phyloP scores from a whole-genome alignment of 306 rosid genomes.

The Lathyrus sativus region DNA sequence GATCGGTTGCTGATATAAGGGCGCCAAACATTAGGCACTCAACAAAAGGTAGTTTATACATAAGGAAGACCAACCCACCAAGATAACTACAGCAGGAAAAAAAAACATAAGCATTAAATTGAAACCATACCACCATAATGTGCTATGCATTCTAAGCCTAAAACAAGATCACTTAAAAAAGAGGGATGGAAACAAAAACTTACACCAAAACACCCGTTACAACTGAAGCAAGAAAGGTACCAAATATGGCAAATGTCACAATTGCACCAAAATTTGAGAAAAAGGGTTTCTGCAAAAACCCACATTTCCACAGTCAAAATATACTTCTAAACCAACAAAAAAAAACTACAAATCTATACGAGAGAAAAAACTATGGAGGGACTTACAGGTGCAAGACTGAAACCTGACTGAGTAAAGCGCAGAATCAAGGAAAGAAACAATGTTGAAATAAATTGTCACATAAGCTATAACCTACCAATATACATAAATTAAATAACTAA shows the following conservation, averaged over 20 bases:
- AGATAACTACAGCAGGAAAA: constrained; percentile 72
- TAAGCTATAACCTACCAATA: constrained; percentile 9
- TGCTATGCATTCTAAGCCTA: neutral
- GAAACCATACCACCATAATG: constrained; percentile 21
- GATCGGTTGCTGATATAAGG: constrained; percentile 98
- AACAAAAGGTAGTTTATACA: constrained; percentile 93
- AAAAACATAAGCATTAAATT: constrained; percentile 21
- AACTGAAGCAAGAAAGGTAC: constrained; percentile 84
- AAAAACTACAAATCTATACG: constrained; percentile 13
- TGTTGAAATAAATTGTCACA: neutral
- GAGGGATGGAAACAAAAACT: constrained; percentile 35
- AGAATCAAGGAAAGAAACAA: constrained; percentile 64
- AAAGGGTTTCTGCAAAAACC: constrained; percentile 76
- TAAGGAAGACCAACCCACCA: constrained; percentile 84
- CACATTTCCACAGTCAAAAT: constrained; percentile 30
- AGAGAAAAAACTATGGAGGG: constrained; percentile 9
- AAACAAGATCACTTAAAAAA: neutral
- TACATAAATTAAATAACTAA: constrained; percentile 13
- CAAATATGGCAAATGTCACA: constrained; percentile 88
- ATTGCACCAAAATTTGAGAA: constrained; percentile 99
- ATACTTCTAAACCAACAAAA: neutral
- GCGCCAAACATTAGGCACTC: constrained; percentile 99
- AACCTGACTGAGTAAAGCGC: constrained; percentile 90
- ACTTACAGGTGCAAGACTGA: constrained; percentile 97
- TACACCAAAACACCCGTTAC: constrained; percentile 93